These are phyloP conservation scores for Achaetomium macrosporum DNA, from an alignment of 2,329 filamentous ascomycete species.

Conservation along the genomic window DNA sequence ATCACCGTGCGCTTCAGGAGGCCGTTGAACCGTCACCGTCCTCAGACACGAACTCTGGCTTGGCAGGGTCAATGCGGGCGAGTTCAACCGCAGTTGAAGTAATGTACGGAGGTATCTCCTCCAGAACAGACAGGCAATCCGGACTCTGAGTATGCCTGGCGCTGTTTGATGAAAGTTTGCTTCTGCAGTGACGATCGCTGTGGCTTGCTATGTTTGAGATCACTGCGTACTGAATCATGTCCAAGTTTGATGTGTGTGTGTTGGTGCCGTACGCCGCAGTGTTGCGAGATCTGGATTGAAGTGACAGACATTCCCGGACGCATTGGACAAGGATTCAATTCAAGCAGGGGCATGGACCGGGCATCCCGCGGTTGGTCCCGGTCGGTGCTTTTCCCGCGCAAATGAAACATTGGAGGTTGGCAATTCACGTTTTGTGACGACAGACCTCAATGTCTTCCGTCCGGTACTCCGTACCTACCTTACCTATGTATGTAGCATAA, in stretches of 20 bases:
- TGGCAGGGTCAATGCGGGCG: slow-evolving; percentile 2
- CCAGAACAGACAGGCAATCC: background rate
- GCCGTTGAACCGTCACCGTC: background rate
- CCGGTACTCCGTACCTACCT: too few species aligned
- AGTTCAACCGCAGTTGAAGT: background rate
- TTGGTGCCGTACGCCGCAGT: background rate
- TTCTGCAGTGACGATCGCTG: background rate
- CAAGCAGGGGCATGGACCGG: too few species aligned
- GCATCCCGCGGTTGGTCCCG: too few species aligned
- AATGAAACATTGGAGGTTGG: too few species aligned
- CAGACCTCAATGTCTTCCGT: too few species aligned
- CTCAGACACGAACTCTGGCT: background rate
- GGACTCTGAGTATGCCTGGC: background rate
- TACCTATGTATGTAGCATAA: too few species aligned
- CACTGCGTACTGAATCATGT: background rate
- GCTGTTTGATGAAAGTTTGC: background rate
- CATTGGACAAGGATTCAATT: too few species aligned
- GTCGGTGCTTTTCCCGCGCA: background rate
- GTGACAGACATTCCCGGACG: too few species aligned
- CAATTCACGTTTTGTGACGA: too few species aligned
- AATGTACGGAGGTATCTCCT: background rate
- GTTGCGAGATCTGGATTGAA: too few species aligned
- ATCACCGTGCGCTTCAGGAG: background rate
- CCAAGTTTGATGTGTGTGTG: background rate
- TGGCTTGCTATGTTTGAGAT: background rate